Percentiles rank a stretch among this genome's conserved stretches.
phyloP scores from a whole-genome alignment of 176 grass and related monocot genomes.

The Cocos nucifera region DNA sequence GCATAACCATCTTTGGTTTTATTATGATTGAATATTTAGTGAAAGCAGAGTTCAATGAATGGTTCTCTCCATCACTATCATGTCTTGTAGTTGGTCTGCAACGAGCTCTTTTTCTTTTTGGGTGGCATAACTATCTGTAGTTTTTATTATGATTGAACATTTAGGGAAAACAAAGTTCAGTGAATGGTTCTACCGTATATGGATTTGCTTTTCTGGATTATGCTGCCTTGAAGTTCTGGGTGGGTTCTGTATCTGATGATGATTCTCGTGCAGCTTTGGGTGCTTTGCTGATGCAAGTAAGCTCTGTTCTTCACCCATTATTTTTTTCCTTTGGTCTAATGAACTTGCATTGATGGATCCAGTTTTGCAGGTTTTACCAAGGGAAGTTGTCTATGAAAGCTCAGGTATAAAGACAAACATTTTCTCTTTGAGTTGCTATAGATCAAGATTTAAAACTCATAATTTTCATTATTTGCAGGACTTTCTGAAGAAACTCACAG shows the following conservation, averaged over 20 bases:
- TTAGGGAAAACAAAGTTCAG: conserved; percentile 20
- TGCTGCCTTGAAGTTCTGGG: conserved; percentile 78
- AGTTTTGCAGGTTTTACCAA: conserved; percentile 68
- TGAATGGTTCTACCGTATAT: conserved; percentile 28
- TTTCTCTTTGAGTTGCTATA: conserved; percentile 8
- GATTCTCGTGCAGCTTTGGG: conserved; percentile 75
- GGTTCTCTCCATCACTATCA: too few species aligned
- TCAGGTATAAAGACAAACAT: conserved; percentile 50
- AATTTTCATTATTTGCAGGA: conserved; percentile 35
- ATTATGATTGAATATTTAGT: too few species aligned
- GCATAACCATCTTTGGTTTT: too few species aligned
- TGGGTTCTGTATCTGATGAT: conserved; percentile 74
- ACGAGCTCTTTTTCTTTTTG: background rate
- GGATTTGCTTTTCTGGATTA: conserved; percentile 97
- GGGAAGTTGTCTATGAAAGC: conserved; percentile 82
- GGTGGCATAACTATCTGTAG: background rate
- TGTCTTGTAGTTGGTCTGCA: too few species aligned
- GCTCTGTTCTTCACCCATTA: conserved; percentile 8
- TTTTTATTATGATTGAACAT: background rate
- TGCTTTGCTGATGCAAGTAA: conserved; percentile 87
- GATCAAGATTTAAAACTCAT: background rate
- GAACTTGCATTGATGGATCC: conserved; percentile 16
- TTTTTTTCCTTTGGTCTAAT: conserved; percentile 9
- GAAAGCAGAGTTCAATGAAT: too few species aligned
- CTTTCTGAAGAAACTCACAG: conserved; percentile 72